These are phyloP conservation scores for Apiospora hydei DNA, from an alignment of 2,329 filamentous ascomycete genomes.

Conservation along the genomic window DNA sequence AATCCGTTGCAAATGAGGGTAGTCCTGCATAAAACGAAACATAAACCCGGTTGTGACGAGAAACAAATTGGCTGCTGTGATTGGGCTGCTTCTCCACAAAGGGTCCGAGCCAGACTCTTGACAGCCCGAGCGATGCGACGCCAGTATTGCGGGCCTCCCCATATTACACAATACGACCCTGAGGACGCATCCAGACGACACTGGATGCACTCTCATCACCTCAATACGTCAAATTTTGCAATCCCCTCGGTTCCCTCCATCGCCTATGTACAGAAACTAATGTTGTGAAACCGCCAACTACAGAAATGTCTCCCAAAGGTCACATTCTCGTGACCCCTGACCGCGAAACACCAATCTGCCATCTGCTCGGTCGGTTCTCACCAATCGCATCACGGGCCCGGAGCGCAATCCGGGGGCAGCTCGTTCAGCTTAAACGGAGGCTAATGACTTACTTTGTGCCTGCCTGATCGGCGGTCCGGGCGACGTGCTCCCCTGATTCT, in stretches of 20 bases:
- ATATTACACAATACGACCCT: neutral
- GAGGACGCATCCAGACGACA: neutral
- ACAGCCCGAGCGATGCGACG: conserved; percentile 8
- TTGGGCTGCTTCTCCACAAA: neutral
- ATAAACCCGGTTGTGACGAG: neutral
- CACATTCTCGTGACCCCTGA: neutral
- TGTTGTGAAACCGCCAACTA: neutral
- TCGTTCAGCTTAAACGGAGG: neutral
- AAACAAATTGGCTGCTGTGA: neutral
- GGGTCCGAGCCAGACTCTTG: neutral
- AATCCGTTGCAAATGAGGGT: neutral
- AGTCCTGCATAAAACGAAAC: neutral
- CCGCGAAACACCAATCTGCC: neutral
- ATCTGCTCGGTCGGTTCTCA: neutral
- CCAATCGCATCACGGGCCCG: neutral
- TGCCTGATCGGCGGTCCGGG: neutral
- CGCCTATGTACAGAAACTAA: neutral
- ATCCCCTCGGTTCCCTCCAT: neutral
- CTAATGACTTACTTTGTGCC: neutral
- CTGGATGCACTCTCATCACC: neutral
- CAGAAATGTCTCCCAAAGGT: neutral
- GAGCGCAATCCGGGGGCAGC: neutral
- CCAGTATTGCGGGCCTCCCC: neutral
- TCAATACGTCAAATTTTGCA: neutral
- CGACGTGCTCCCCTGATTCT: neutral